phyloP scores from a whole-genome alignment of 129 eudicot species.

The Tagetes erecta region DNA sequence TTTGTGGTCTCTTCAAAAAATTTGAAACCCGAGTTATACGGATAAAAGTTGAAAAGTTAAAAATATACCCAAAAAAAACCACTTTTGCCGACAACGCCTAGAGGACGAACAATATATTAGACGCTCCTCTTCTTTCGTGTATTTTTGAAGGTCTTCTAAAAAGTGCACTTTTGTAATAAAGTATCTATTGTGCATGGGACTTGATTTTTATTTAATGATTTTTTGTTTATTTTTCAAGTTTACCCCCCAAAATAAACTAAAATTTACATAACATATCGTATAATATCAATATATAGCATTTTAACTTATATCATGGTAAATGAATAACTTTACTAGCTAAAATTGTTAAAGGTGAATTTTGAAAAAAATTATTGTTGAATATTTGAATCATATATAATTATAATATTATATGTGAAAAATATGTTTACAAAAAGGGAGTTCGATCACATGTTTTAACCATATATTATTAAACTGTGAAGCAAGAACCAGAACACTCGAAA shows the following conservation, averaged over 20 bases:
- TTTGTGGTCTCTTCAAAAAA: no score
- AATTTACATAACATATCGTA: not conserved
- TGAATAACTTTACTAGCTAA: not conserved
- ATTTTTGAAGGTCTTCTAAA: not conserved
- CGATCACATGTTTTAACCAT: not conserved
- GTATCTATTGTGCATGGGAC: not conserved
- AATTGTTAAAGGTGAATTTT: not conserved
- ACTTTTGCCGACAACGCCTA: no score
- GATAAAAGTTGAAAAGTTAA: no score
- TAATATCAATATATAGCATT: not conserved
- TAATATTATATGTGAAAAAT: no score
- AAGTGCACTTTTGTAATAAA: constrained; percentile 4
- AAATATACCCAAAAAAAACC: no score
- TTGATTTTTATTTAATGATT: not conserved
- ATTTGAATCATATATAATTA: not conserved
- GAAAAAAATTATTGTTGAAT: not conserved
- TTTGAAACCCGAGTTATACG: no score
- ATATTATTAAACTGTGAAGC: constrained; percentile 9
- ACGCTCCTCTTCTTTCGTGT: no score
- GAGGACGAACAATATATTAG: no score
- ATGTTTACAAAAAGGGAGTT: not conserved
- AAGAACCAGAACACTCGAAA: not conserved
- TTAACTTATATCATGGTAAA: no score
- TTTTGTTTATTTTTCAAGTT: not conserved
- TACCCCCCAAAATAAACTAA: not conserved